phyloP scores from a whole-genome alignment of 129 eudicot genomes.

The Rutidosis leptorrhynchoides region DNA sequence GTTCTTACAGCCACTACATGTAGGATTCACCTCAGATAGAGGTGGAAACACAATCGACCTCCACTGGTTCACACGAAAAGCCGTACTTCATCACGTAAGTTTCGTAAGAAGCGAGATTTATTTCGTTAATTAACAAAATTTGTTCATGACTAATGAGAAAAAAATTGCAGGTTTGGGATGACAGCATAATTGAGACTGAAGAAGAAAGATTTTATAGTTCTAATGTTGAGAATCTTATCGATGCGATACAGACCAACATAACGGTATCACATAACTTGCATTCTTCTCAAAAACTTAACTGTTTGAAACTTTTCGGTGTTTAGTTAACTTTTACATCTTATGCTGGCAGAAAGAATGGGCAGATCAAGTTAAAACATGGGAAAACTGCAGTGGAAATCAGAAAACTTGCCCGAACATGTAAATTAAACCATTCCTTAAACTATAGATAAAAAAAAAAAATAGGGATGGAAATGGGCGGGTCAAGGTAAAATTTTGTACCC shows the following conservation, averaged over 20 bases:
- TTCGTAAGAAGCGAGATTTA: background rate
- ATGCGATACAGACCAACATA: slow-evolving; percentile 65
- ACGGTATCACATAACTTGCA: slow-evolving; percentile 40
- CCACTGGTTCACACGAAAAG: slow-evolving; percentile 82
- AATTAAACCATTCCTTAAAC: slow-evolving; percentile 11
- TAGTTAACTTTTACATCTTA: background rate
- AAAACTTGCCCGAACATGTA: slow-evolving; percentile 78
- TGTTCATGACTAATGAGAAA: background rate
- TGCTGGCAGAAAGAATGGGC: slow-evolving; percentile 63
- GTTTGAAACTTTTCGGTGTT: background rate
- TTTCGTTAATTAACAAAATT: background rate
- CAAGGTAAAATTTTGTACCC: no score
- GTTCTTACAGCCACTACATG: slow-evolving; percentile 72
- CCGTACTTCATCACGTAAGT: slow-evolving; percentile 84
- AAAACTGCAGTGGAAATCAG: slow-evolving; percentile 47
- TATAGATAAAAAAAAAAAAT: background rate
- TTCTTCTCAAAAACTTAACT: background rate
- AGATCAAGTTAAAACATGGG: slow-evolving; percentile 64
- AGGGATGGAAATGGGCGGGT: no score
- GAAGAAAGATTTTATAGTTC: slow-evolving; percentile 58
- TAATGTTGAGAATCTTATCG: slow-evolving; percentile 42
- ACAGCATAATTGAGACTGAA: slow-evolving; percentile 69
- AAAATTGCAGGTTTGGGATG: slow-evolving; percentile 72
- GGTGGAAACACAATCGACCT: slow-evolving; percentile 87
- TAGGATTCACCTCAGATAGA: slow-evolving; percentile 73